phyloP scores from a whole-genome alignment of 139 green algal species.

The Coelastrella sp. region DNA sequence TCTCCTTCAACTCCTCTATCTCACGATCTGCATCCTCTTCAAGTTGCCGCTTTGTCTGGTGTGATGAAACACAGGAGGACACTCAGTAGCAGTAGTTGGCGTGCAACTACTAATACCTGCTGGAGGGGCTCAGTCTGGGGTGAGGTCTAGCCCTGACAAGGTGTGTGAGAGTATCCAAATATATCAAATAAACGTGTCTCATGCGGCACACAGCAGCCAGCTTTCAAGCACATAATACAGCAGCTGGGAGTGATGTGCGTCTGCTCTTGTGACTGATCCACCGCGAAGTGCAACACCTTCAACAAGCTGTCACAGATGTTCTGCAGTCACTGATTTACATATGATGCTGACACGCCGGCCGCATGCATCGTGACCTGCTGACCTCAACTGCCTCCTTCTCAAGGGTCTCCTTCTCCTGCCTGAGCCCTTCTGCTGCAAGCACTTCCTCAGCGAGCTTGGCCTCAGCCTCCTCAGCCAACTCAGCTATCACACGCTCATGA shows the following conservation, averaged over 20 bases:
- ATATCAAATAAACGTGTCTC: too few species aligned
- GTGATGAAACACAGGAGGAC: constrained; percentile 1
- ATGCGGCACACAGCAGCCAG: too few species aligned
- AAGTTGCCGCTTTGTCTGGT: constrained; percentile 86
- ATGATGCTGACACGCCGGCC: not conserved
- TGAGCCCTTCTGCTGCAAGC: constrained; percentile 60
- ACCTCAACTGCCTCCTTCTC: constrained; percentile 74
- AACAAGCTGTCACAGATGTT: too few species aligned
- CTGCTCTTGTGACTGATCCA: too few species aligned
- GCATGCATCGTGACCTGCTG: not conserved
- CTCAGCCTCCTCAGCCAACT: constrained; percentile 89
- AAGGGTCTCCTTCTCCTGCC: constrained; percentile 71
- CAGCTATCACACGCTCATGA: constrained; percentile 86
- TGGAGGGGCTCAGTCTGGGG: not conserved
- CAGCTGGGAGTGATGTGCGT: too few species aligned
- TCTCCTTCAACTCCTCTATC: constrained; percentile 92
- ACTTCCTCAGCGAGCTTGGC: constrained; percentile 78
- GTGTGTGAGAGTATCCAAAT: too few species aligned
- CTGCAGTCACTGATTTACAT: not conserved
- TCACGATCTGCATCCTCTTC: constrained; percentile 92
- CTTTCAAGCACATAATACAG: too few species aligned
- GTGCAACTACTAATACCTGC: too few species aligned
- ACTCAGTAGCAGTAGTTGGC: not conserved
- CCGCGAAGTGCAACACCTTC: too few species aligned
- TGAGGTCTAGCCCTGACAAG: not conserved